Evolutionary conservation across 176 grass and related monocot species (phyloP), one percentile per base, ranked within the genome.

Genomic region (Aegilops tauschii): DNA sequence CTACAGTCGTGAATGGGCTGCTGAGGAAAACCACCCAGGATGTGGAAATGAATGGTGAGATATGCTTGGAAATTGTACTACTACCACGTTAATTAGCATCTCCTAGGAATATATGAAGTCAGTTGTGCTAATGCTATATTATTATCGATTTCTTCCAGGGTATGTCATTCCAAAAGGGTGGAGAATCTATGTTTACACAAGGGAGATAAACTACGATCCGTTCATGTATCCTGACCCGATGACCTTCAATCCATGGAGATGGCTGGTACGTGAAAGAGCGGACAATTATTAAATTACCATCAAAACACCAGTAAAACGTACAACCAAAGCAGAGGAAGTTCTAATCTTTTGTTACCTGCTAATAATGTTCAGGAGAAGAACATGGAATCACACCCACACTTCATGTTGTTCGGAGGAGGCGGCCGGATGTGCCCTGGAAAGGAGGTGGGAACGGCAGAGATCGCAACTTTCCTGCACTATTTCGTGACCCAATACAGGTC

Each of bases 181-280:
- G 97, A 96, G 90, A 85, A 96, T 99, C 69, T 99, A 99, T 94
- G 97, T 99, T 3, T 99, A 94, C 89, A 96, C 94, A n/a, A 90
- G 94, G 70, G 97, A 99, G 88, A 99, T 99, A 80, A 99, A 99
- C 44, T 99, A 99, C 45, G 97, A 99, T 37, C 93, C 92, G 2
- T 86, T 77, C 39, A 44, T 99, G 80, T 99, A 99, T 83, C 87
- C 89, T 30, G 97, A 99, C 31, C 94, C 94, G 0, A 89, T 87
- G 73, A 76, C 86, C 25, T 99, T 99, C 92, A 93, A 99, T 78
- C 97, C 97, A 87, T 96, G 94, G 97, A 96, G 97, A 81, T 99
- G 97, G 97, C 87, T 94, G 94, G 97, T 99, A 92, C 85, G 97
- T 50, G 28, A 61, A 12, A 29, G 27, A 61, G 45, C 69, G 20